phyloP scores from a whole-genome alignment of 202 grass and related monocot species.

The Elaeis oleifera region DNA sequence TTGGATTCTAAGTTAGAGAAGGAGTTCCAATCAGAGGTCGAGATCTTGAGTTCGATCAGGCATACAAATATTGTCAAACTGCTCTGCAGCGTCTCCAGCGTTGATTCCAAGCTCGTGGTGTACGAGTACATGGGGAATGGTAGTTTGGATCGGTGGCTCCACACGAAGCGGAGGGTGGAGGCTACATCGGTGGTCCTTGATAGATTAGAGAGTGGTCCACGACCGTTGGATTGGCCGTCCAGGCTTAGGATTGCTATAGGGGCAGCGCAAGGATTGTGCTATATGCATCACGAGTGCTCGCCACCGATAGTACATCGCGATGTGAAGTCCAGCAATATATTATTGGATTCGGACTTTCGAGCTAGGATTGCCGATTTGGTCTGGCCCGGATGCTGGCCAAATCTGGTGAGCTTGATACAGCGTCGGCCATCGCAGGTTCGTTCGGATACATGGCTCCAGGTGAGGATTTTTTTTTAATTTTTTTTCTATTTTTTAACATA shows the following conservation, averaged over 20 bases:
- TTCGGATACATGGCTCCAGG: slow-evolving; percentile 90
- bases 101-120: slow-evolving; percentile 59
- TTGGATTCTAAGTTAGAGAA: slow-evolving; percentile 38
- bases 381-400: slow-evolving; percentile 59
- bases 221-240: slow-evolving; percentile 43
- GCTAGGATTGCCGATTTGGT: slow-evolving; percentile 61
- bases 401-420: slow-evolving; percentile 32
- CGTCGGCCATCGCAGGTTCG: slow-evolving; percentile 60
- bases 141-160: slow-evolving; percentile 63
- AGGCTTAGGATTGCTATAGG: slow-evolving; percentile 64
- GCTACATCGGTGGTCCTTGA: neutral
- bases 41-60: slow-evolving; percentile 54
- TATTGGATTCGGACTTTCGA: slow-evolving; percentile 63
- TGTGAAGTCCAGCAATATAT: slow-evolving; percentile 76
- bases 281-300: slow-evolving; percentile 74
- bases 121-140: slow-evolving; percentile 80
- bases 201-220: no score
- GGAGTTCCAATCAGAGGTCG: slow-evolving; percentile 67
- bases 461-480: slow-evolving; percentile 21
- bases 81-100: slow-evolving; percentile 47
- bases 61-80: slow-evolving; percentile 75
- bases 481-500: neutral
- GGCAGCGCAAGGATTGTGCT: slow-evolving; percentile 51
- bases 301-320: slow-evolving; percentile 74
- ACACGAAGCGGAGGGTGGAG: slow-evolving; percentile 16